Evolutionary conservation across 148 eudicot genomes (phyloP).

Genomic region (Vaccinium vitisidaea): DNA sequence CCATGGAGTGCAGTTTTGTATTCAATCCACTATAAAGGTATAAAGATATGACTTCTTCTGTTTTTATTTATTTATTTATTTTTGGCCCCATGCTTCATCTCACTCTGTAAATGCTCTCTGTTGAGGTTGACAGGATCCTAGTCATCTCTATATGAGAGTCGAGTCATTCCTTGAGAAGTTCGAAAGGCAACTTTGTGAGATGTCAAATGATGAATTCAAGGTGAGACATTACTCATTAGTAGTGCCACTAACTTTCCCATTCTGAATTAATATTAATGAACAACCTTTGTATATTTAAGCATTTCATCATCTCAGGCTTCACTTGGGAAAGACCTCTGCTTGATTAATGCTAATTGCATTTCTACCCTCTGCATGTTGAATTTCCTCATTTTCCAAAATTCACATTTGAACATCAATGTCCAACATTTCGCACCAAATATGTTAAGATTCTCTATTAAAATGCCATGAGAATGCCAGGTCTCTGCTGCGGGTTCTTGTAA

Average conservation of each 20-base stretch:
- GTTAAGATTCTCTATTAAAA: not conserved
- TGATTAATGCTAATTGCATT: not conserved
- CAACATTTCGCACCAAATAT: not conserved
- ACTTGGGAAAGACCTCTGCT: not conserved
- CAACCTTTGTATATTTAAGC: not conserved
- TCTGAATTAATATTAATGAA: not conserved
- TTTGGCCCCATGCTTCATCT: conserved; percentile 9
- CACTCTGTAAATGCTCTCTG: conserved; percentile 5
- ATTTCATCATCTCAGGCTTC: not conserved
- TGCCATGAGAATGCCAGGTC: not conserved
- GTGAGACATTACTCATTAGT: conserved; percentile 29
- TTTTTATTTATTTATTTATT: not conserved
- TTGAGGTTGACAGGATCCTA: conserved; percentile 61
- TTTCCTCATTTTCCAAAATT: not conserved
- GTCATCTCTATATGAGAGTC: conserved; percentile 74
- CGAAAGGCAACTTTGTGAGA: conserved; percentile 64
- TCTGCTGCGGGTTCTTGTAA: not conserved
- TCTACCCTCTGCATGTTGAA: not conserved
- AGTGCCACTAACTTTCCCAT: not conserved
- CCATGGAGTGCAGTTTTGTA: not conserved
- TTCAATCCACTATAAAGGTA: not conserved
- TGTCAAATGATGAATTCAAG: conserved; percentile 78
- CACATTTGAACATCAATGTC: not conserved
- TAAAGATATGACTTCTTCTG: not conserved
- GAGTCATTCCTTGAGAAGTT: conserved; percentile 77